Evolutionary conservation across 2,329 filamentous ascomycete genomes (phyloP).

Genomic region (Colletotrichum costaricense): DNA sequence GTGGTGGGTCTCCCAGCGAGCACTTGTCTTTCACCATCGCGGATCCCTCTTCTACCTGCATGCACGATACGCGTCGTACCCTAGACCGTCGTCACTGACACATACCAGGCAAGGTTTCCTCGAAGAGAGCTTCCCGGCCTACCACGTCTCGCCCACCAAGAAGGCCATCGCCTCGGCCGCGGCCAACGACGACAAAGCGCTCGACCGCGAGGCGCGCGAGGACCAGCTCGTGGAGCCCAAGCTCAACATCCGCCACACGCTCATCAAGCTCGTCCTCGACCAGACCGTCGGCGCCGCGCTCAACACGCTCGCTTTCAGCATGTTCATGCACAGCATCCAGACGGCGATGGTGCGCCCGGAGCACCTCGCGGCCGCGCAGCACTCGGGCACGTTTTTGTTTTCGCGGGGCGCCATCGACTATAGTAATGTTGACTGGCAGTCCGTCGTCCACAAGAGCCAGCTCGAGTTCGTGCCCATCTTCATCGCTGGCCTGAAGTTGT

Average conservation of each 20-base stretch:
- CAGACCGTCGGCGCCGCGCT: constrained; percentile 73
- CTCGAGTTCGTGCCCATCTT: constrained; percentile 74
- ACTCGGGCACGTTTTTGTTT: constrained; percentile 42
- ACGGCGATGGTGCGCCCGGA: constrained; percentile 54
- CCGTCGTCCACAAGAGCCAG: constrained; percentile 55
- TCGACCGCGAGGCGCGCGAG: constrained; percentile 47
- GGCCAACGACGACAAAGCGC: constrained; percentile 53
- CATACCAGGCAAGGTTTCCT: constrained; percentile 76
- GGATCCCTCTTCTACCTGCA: background rate
- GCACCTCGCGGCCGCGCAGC: constrained; percentile 48
- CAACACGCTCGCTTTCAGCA: constrained; percentile 74
- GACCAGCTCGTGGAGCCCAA: constrained; percentile 58
- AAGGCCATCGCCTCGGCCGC: constrained; percentile 53
- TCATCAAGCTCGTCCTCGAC: constrained; percentile 75
- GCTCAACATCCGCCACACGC: constrained; percentile 72
- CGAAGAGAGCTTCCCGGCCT: constrained; percentile 79
- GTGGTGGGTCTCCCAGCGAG: constrained; percentile 66
- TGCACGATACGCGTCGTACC: background rate
- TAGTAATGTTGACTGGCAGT: constrained; percentile 54
- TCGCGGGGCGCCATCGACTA: constrained; percentile 56
- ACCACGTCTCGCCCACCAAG: constrained; percentile 56
- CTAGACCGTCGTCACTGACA: constrained; percentile 5
- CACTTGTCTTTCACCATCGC: background rate
- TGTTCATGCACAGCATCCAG: constrained; percentile 68
- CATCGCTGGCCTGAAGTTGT: constrained; percentile 74